phyloP scores from a whole-genome alignment of 2,329 filamentous ascomycete species.

The Aspergillus amoenus region DNA sequence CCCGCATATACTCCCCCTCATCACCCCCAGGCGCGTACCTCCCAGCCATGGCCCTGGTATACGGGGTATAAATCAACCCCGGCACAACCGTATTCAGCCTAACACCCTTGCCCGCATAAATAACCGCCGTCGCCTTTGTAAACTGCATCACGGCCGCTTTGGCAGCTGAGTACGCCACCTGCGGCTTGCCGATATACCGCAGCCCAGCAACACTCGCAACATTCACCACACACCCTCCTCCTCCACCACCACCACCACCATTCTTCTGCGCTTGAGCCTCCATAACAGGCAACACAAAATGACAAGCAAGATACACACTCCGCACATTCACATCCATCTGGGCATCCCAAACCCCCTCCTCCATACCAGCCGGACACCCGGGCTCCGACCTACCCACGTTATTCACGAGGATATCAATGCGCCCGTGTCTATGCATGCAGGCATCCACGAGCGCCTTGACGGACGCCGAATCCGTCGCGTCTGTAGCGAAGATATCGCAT shows the following conservation, averaged over 20 bases:
- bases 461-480: conserved; percentile 55
- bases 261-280: conserved; percentile 14
- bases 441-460: conserved; percentile 54
- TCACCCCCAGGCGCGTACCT: conserved; percentile 49
- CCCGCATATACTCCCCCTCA: conserved; percentile 43
- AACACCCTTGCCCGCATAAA: conserved; percentile 39
- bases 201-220: conserved; percentile 54
- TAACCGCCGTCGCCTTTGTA: conserved; percentile 50
- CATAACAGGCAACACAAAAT: conserved; percentile 32
- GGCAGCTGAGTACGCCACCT: conserved; percentile 55
- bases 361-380: conserved; percentile 51
- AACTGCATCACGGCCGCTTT: conserved; percentile 56
- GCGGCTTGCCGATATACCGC: conserved; percentile 29
- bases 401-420: conserved; percentile 61
- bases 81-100: conserved; percentile 45
- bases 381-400: conserved; percentile 60
- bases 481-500: conserved; percentile 45
- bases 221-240: conserved; percentile 47
- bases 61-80: not conserved
- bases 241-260: no score
- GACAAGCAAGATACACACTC: conserved; percentile 54
- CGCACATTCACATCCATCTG: conserved; percentile 59
- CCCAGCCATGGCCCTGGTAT: conserved; percentile 28
- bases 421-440: conserved; percentile 53
- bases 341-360: conserved; percentile 51